A percentile compares a stretch with the other conserved stretches of the same genome.
These are phyloP conservation scores for Aspergillus campestris DNA, from an alignment of 495 filamentous ascomycete genomes.

Conservation along the genomic window DNA sequence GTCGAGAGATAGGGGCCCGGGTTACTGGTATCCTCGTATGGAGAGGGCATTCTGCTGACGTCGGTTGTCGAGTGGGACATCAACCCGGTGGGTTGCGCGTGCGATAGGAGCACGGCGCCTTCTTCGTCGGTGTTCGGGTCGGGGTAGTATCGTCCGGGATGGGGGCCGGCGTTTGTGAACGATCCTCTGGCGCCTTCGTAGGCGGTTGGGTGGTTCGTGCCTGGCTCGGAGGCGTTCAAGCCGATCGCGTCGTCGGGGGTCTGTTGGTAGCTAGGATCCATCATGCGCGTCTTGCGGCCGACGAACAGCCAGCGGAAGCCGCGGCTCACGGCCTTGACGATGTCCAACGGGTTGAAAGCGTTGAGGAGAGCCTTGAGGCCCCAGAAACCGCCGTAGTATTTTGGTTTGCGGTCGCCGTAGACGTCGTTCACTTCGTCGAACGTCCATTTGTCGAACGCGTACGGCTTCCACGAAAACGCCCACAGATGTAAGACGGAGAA, in stretches of 20 bases:
- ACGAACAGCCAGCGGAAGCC: slow-evolving; percentile 76
- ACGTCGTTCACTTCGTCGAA: slow-evolving; percentile 36
- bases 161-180: slow-evolving; percentile 13
- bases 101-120: slow-evolving; percentile 30
- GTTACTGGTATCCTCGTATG: slow-evolving; percentile 16
- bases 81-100: slow-evolving; percentile 33
- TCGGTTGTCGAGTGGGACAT: slow-evolving; percentile 3
- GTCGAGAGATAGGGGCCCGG: slow-evolving; percentile 12
- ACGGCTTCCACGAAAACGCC: slow-evolving; percentile 72
- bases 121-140: slow-evolving; percentile 22
- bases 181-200: slow-evolving; percentile 22
- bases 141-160: slow-evolving; percentile 15
- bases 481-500: slow-evolving; percentile 74
- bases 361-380: slow-evolving; percentile 58
- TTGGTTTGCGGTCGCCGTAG: slow-evolving; percentile 38
- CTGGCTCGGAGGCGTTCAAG: slow-evolving; percentile 17
- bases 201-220: slow-evolving; percentile 16
- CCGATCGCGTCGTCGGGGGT: slow-evolving; percentile 22
- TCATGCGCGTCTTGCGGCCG: slow-evolving; percentile 49
- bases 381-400: slow-evolving; percentile 53
- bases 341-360: slow-evolving; percentile 77
- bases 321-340: slow-evolving; percentile 68
- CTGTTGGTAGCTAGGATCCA: slow-evolving; percentile 43
- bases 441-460: slow-evolving; percentile 33
- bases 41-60: slow-evolving; percentile 4